Base-by-base conservation (phyloP, 2,329 filamentous ascomycete species). In the Trichoderma sp. region DNA sequence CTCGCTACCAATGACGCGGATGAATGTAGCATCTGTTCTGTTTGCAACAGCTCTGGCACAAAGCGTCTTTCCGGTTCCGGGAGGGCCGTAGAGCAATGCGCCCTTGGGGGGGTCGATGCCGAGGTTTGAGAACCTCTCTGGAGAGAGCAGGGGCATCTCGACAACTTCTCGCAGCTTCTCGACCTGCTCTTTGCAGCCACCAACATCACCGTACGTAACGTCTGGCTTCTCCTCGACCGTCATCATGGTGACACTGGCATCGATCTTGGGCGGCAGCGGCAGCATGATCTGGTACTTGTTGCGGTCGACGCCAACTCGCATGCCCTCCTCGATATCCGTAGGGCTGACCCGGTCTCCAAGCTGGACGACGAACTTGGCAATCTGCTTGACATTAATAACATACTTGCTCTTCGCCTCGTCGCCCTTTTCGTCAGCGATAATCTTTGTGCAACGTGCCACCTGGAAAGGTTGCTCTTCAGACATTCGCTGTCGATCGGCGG, bases 341-440 rank as follows among this genome's bases (percentile, higher is more conserved):
- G 95, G 95, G 77, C 92, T 96, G 74, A 99, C 95, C 71, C 95
- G 91, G 78, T 99, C 95, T 74, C 95, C 95, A 63, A 99, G 88
- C 81, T 97, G 95, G 72, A 99, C 95, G 60, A 99, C 95, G 76
- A 99, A 99, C 83, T 99, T 99, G 76, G 95, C 95, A 76, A 99
- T 99, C 81, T 99, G 95, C 86, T 99, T 99, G 74, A 99, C 94
- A 82, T 99, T 99, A 87, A 99, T 99, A 76, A 99, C 94, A 84
- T 99, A 99, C 89, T 98, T 99, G 88, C 92, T 97, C 88, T 99
- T 99, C 71, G 97, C 92, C 70, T 92, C 86, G 78, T 98, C 94
- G n/a, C 80, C 80, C 81, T 95, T 94, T 79, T 97, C 94, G 77
- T 98, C 94, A 70, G 93, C 90, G 74, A 99, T 99, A 80, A 99